Evolutionary conservation across 2,329 filamentous ascomycete genomes (phyloP).

Genomic region (Plectosphaerella plurivora): DNA sequence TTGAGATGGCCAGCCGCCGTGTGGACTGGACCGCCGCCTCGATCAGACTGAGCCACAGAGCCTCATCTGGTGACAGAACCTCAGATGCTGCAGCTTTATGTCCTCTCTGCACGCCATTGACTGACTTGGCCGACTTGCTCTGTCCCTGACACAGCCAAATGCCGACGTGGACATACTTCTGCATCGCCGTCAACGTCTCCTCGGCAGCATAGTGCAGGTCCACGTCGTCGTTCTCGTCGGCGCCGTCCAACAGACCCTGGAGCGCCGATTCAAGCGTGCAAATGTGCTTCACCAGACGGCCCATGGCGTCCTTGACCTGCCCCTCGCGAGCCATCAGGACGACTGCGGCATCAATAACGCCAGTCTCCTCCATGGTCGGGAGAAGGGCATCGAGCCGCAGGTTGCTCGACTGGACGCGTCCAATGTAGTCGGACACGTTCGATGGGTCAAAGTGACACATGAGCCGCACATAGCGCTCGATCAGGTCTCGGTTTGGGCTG

Average conservation of each 20-base stretch:
- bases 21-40: constrained; percentile 60
- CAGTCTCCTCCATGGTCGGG: constrained; percentile 82
- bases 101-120: constrained; percentile 44
- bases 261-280: constrained; percentile 75
- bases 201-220: constrained; percentile 60
- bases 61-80: constrained; percentile 47
- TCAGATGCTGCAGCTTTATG: constrained; percentile 38
- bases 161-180: constrained; percentile 88
- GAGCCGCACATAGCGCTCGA: constrained; percentile 82
- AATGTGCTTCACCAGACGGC: constrained; percentile 76
- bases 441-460: constrained; percentile 82
- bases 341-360: constrained; percentile 88
- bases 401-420: constrained; percentile 69
- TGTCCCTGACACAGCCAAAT: constrained; percentile 94
- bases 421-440: constrained; percentile 83
- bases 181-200: constrained; percentile 70
- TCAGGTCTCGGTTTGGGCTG: constrained; percentile 51
- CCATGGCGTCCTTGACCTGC: constrained; percentile 77
- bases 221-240: constrained; percentile 49
- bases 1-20: constrained; percentile 54
- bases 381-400: constrained; percentile 69
- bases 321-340: constrained; percentile 88
- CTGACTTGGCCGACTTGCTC: constrained; percentile 54
- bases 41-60: constrained; percentile 57
- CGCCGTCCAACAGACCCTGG: constrained; percentile 64